Evolutionary conservation across 1,284 basidiomycete species (phyloP), one percentile per base, ranked within the genome.

Genomic region (Waitea zeae): DNA sequence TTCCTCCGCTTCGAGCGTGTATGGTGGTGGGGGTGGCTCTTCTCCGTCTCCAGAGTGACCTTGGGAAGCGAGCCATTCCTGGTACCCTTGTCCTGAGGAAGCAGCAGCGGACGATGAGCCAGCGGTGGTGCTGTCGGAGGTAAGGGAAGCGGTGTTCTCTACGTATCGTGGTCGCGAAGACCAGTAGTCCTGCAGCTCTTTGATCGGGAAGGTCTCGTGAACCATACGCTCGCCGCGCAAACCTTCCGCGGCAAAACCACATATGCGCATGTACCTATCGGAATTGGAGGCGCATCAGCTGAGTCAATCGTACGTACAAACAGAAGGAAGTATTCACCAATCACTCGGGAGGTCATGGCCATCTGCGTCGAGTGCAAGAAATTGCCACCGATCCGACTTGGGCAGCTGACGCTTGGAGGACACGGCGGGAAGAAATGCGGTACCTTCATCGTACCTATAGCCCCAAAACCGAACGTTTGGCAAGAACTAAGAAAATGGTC

Each of bases 151-250:
- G n/a, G n/a, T n/a, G 4, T 44, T 38, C 3, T 60, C 53, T 45
- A 73, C 75, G 41, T 69, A 71, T 35, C 52, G 61, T 4, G 79
- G 76, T 4, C 73, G 57, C 20, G 63, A 58, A 2, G 62, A 51
- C 75, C 75, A 81, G 50, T 79, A 84, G 43, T 83, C 76, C 36
- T 73, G 64, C 3, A 83, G 49, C 42, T 80, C 76, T 38, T 81
- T 77, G 17, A 62, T 56, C 0, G 80, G 79, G 40, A 82, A 72
- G 1, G 65, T 61, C 38, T 78, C 75, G 26, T 61, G 59, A 11
- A 80, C 56, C 29, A 54, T 51, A 12, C 70, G 67, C 44, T 78
- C 74, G 14, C 66, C 63, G 18, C 71, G 69, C 19, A 82, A 53
- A 13, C 59, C 63, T 50, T 82, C 79, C 1, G 62, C 74, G 3